Base-by-base conservation (phyloP, 169 alveolate genomes). In the Eimeria tenella region DNA sequence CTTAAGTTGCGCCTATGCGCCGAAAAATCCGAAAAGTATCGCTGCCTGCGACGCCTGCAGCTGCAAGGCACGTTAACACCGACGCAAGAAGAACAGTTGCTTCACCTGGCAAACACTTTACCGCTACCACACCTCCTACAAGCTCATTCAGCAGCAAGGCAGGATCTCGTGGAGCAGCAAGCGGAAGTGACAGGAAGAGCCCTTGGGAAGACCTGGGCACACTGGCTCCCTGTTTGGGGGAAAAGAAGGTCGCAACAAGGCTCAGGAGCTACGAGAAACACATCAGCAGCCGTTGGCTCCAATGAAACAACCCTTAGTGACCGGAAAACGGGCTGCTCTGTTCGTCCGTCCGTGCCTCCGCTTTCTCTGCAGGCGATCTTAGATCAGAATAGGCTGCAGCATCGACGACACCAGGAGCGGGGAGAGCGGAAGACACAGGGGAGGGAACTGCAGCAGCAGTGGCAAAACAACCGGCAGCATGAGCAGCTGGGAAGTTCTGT, bases 21-120 rank as follows among this genome's bases (percentile, higher is more conserved):
- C 15, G 91, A 84, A n/a, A 84, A 62, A 49, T 53, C 91, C 53
- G 75, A 25, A 49, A 62, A 23, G 62, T 84, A 84, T 77, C 91
- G 91, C 23, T 60, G 50, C 21, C 91, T 84, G 63, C 91, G 91
- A 31, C 49, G 58, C 42, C 49, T 60, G 77, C 91, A 84, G 81
- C 79, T 84, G 79, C 81, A 84, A 42, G 91, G 65, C 31, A 84
- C 8, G 79, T 13, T 56, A 25, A 60, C 91, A 50, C 81, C 25
- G 63, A 60, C 8, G 50, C 91, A 84, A n/a, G 65, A 25, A 17
- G 79, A 25, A 23, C 79, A 62, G 52, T 23, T 84, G 62, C 77
- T 62, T 31, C 65, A 11, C 56, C 60, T 84, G n/a, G 21, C 62
- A 19, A 77, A 84, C 15, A 60, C 81, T 7, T 10, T 84, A 2